phyloP scores from a whole-genome alignment of 2,329 filamentous ascomycete species.

The Penicillium decumbens region DNA sequence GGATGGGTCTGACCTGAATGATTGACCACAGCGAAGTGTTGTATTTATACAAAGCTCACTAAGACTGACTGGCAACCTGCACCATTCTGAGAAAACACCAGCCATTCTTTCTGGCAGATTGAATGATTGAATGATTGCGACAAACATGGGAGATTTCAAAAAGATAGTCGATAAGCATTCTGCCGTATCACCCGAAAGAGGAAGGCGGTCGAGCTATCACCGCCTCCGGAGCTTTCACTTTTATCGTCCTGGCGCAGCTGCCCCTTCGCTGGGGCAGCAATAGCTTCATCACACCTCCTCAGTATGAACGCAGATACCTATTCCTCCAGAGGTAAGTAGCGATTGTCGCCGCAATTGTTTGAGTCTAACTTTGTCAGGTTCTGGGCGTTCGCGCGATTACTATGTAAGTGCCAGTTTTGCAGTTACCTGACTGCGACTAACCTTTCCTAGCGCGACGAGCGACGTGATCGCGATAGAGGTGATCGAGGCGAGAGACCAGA shows the following conservation, averaged over 20 bases:
- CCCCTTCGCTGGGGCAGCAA: constrained; percentile 21
- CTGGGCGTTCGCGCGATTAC: constrained; percentile 51
- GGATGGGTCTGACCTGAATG: constrained; percentile 58
- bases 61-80: constrained; percentile 74
- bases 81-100: constrained; percentile 70
- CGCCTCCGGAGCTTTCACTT: constrained; percentile 30
- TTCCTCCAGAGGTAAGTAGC: constrained; percentile 64
- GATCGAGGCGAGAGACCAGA: constrained; percentile 43
- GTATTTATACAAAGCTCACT: constrained; percentile 92
- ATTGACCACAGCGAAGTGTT: constrained; percentile 89
- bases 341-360: constrained; percentile 3
- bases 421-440: constrained; percentile 18
- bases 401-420: constrained; percentile 42
- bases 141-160: background rate
- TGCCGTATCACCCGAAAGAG: constrained; percentile 14
- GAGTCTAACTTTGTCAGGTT: constrained; percentile 41
- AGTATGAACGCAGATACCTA: constrained; percentile 84
- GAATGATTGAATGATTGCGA: background rate
- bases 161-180: constrained; percentile 19
- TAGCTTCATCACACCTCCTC: constrained; percentile 20
- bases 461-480: constrained; percentile 41
- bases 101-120: constrained; percentile 24
- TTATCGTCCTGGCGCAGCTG: constrained; percentile 10
- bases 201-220: constrained; percentile 26
- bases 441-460: constrained; percentile 43